Evolutionary conservation across 768 basidiomycete species (phyloP).

Genomic region (Russula brevipes): DNA sequence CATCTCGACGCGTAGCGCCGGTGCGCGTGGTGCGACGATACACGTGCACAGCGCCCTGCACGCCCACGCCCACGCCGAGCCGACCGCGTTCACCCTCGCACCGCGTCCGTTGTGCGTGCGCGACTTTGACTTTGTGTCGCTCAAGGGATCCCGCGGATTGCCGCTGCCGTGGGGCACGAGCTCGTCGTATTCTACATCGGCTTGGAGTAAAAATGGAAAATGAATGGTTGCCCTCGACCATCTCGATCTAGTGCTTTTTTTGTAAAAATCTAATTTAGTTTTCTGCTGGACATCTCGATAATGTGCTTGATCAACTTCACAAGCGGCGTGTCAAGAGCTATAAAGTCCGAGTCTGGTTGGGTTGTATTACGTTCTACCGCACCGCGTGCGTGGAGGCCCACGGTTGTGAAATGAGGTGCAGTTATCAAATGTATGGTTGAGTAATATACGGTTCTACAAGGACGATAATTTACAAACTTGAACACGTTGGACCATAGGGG

Average conservation of each 20-base stretch:
- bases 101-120: conserved; percentile 60
- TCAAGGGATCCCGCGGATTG: conserved; percentile 58
- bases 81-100: conserved; percentile 52
- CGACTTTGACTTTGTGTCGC: conserved; percentile 72
- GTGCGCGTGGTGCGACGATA: conserved; percentile 46
- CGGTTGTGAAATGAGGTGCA: background rate
- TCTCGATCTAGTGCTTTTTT: conserved; percentile 3
- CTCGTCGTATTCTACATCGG: conserved; percentile 61
- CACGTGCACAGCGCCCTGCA: conserved; percentile 56
- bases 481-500: conserved; percentile 2
- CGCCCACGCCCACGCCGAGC: conserved; percentile 57
- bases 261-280: background rate
- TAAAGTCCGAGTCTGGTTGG: background rate
- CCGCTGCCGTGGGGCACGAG: conserved; percentile 56
- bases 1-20: conserved; percentile 49
- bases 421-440: background rate
- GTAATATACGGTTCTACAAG: conserved; percentile 17
- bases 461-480: conserved; percentile 15
- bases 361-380: background rate
- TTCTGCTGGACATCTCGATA: background rate
- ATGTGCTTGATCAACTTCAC: background rate
- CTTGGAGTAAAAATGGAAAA: conserved; percentile 41
- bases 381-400: background rate
- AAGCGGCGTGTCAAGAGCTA: background rate
- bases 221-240: background rate